Evolutionary conservation across 1,284 basidiomycete species (phyloP).

Genomic region (Cryptococcus sp.): DNA sequence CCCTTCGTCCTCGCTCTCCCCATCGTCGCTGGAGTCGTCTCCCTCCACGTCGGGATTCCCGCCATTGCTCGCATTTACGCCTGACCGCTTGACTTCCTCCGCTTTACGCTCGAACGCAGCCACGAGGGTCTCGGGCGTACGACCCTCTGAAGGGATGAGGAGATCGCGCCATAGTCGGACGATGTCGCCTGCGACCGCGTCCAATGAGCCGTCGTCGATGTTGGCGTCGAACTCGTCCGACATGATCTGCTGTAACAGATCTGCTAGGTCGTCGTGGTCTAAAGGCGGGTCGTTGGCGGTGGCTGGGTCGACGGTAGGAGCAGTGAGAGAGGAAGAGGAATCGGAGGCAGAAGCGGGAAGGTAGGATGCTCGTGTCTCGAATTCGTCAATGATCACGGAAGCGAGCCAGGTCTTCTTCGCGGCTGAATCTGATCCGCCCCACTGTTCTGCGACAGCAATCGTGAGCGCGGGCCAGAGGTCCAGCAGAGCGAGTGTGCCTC

Average conservation of each 20-base stretch:
- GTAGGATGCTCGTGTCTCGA: constrained; percentile 59
- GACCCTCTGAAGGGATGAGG: constrained; percentile 48
- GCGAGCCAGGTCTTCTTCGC: constrained; percentile 81
- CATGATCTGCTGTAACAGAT: constrained; percentile 70
- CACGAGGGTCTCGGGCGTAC: constrained; percentile 61
- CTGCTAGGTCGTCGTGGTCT: constrained; percentile 74
- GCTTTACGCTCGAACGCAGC: constrained; percentile 64
- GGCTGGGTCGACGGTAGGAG: constrained; percentile 24
- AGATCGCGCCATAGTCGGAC: constrained; percentile 66
- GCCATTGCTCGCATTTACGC: constrained; percentile 30
- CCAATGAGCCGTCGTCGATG: constrained; percentile 77
- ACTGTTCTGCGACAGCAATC: constrained; percentile 75
- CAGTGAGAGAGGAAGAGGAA: constrained; percentile 9
- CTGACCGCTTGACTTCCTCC: constrained; percentile 53
- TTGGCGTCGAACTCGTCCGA: constrained; percentile 79
- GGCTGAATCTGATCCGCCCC: constrained; percentile 73
- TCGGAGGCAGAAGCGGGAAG: constrained; percentile 13
- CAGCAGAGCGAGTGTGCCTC: constrained; percentile 76
- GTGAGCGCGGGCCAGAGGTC: constrained; percentile 78
- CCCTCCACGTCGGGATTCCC: constrained; percentile 33
- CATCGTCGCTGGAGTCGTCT: constrained; percentile 57
- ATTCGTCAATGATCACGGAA: constrained; percentile 77
- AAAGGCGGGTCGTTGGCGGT: constrained; percentile 56
- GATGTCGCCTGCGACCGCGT: constrained; percentile 69
- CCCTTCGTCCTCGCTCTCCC: constrained; percentile 58